These are phyloP conservation scores for Byssochlamys sp. DNA, from an alignment of 2,329 filamentous ascomycete genomes.

Conservation along the genomic window DNA sequence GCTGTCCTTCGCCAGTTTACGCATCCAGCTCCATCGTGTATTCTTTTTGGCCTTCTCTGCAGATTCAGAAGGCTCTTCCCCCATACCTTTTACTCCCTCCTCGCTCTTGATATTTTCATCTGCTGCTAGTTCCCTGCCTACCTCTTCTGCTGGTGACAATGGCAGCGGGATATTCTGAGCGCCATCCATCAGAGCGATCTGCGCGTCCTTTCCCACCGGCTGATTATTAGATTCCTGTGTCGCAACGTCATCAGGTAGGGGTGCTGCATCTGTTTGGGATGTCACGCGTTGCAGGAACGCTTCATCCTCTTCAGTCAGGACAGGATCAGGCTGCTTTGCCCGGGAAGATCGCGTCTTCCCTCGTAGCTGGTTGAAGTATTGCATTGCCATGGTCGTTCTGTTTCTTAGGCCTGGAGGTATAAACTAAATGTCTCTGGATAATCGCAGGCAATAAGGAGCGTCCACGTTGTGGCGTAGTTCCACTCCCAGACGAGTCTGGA, in stretches of 20 bases:
- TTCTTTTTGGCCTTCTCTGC: constrained; percentile 4
- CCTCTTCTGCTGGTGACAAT: constrained; percentile 37
- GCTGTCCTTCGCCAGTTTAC: constrained; percentile 17
- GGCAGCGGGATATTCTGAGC: constrained; percentile 44
- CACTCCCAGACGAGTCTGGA: neutral
- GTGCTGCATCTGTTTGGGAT: constrained; percentile 23
- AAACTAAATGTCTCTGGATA: neutral
- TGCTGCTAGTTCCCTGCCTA: constrained; percentile 22
- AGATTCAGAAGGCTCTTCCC: neutral
- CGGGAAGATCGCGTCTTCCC: constrained; percentile 26
- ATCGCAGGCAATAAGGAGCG: neutral
- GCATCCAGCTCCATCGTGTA: constrained; percentile 22
- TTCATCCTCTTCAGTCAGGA: constrained; percentile 54
- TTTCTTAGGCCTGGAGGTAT: neutral
- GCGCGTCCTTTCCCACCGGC: constrained; percentile 31
- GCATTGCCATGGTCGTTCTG: constrained; percentile 18
- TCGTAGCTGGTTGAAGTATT: constrained; percentile 37
- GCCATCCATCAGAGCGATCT: constrained; percentile 36
- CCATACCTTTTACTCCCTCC: neutral
- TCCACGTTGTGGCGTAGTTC: neutral
- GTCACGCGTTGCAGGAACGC: constrained; percentile 46
- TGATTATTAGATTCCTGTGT: constrained; percentile 4
- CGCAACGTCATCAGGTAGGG: constrained; percentile 16
- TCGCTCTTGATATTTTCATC: constrained; percentile 27
- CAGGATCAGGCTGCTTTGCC: constrained; percentile 25